These are phyloP conservation scores for Hanseniaspora osmophila DNA, from an alignment of 805 yeast species.

Conservation along the genomic window DNA sequence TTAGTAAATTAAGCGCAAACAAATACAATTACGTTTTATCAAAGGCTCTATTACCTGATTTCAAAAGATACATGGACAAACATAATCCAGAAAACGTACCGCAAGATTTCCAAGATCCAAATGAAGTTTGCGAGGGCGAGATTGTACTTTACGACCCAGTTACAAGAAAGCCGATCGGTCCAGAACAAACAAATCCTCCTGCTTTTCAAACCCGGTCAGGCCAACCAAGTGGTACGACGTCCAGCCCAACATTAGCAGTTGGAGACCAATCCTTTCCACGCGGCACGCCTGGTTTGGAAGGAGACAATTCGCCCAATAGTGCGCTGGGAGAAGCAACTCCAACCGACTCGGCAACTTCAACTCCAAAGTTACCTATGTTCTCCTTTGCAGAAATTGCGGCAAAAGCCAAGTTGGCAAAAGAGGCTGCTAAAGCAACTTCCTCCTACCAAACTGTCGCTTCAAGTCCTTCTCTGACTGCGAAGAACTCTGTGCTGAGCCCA, in stretches of 20 bases:
- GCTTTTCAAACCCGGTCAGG: neutral
- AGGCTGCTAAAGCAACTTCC: neutral
- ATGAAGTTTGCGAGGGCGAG: slow-evolving; percentile 3
- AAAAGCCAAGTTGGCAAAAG: neutral
- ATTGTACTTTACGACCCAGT: slow-evolving; percentile 1
- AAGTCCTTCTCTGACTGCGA: neutral
- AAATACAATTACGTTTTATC: slow-evolving; percentile 23
- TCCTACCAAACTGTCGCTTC: neutral
- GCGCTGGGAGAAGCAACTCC: no score
- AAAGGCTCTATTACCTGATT: slow-evolving; percentile 27
- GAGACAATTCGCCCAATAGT: no score
- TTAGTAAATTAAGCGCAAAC: slow-evolving; percentile 22
- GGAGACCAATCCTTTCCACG: no score
- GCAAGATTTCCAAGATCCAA: neutral
- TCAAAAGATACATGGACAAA: slow-evolving; percentile 22
- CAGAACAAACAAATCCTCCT: neutral
- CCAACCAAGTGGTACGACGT: neutral
- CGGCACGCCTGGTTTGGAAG: no score
- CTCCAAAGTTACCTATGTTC: neutral
- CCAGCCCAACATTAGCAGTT: neutral
- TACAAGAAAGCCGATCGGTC: slow-evolving; percentile 9
- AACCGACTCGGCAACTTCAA: neutral
- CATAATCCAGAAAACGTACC: slow-evolving; percentile 4
- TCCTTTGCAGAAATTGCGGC: neutral
- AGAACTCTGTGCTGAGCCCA: neutral